phyloP scores from a whole-genome alignment of 2,329 filamentous ascomycete genomes.

The Botrytis galanthina region DNA sequence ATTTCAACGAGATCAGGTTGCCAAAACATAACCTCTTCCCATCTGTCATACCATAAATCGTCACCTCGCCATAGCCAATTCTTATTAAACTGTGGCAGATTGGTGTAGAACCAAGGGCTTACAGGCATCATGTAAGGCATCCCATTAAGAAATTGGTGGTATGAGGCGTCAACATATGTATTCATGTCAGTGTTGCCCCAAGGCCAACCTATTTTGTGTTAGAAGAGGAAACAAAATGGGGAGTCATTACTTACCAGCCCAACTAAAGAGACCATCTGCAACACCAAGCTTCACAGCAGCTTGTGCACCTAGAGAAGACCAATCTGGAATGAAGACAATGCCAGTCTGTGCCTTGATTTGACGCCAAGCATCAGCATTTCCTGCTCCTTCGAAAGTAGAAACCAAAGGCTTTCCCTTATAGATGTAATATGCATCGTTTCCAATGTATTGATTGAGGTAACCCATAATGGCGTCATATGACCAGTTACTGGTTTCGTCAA shows the following conservation, averaged over 20 bases:
- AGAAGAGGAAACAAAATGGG: background rate
- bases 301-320: conserved; percentile 11
- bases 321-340: conserved; percentile 3
- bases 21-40: conserved; percentile 42
- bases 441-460: background rate
- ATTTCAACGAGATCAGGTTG: conserved; percentile 46
- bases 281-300: background rate
- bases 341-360: conserved; percentile 8
- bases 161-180: conserved; percentile 23
- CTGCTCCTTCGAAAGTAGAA: conserved; percentile 11
- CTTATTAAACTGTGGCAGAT: conserved; percentile 38
- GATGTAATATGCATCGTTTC: background rate
- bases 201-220: conserved; percentile 20
- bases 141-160: conserved; percentile 21
- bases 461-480: background rate
- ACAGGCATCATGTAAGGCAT: conserved; percentile 30
- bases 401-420: conserved; percentile 6
- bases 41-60: conserved; percentile 42
- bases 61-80: conserved; percentile 45
- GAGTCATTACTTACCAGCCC: background rate
- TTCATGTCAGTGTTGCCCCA: conserved; percentile 29
- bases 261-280: conserved; percentile 12
- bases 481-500: background rate
- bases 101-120: conserved; percentile 41
- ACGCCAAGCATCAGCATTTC: background rate